Percentiles rank a stretch among this genome's conserved stretches.
These are phyloP conservation scores for Debaryomycetaceae sp. DNA, from an alignment of 1,139 yeast species.

Conservation along the genomic window DNA sequence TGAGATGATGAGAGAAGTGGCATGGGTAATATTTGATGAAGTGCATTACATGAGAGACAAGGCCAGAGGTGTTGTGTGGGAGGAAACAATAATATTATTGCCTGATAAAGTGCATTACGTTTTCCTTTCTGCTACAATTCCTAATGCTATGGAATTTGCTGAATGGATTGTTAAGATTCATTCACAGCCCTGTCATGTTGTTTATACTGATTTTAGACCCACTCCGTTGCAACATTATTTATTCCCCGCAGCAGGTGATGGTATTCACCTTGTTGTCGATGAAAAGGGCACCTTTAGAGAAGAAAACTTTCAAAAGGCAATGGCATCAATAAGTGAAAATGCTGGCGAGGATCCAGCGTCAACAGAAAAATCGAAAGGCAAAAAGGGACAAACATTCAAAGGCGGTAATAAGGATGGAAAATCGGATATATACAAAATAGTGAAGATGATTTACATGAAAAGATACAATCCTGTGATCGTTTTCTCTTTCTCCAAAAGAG, in stretches of 20 bases:
- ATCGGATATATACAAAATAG: slow-evolving; percentile 93
- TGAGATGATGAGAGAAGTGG: slow-evolving; percentile 93
- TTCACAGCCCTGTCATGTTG: slow-evolving; percentile 96
- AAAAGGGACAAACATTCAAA: slow-evolving; percentile 81
- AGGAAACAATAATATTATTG: slow-evolving; percentile 89
- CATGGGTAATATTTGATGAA: slow-evolving; percentile 94
- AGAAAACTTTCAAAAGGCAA: slow-evolving; percentile 96
- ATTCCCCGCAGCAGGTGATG: slow-evolving; percentile 97
- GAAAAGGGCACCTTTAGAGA: slow-evolving; percentile 95
- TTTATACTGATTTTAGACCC: slow-evolving; percentile 97
- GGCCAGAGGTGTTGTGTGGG: slow-evolving; percentile 99
- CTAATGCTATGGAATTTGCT: slow-evolving; percentile 97
- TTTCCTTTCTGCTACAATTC: slow-evolving; percentile 92
- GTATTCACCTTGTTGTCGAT: slow-evolving; percentile 95
- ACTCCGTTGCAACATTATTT: slow-evolving; percentile 96
- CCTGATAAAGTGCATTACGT: slow-evolving; percentile 93
- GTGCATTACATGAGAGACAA: slow-evolving; percentile 96
- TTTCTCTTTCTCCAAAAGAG: slow-evolving; percentile 93
- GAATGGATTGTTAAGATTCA: slow-evolving; percentile 97
- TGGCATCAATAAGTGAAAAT: slow-evolving; percentile 85
- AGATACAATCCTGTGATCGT: slow-evolving; percentile 97
- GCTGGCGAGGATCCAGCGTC: slow-evolving; percentile 81
- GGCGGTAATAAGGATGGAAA: slow-evolving; percentile 85
- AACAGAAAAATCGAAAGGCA: slow-evolving; percentile 54
- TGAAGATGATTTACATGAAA: slow-evolving; percentile 95